Evolutionary conservation across 192 early-diverging fungal species (phyloP), one percentile per base, ranked within the genome.

Genomic region (Diversispora epigaea): DNA sequence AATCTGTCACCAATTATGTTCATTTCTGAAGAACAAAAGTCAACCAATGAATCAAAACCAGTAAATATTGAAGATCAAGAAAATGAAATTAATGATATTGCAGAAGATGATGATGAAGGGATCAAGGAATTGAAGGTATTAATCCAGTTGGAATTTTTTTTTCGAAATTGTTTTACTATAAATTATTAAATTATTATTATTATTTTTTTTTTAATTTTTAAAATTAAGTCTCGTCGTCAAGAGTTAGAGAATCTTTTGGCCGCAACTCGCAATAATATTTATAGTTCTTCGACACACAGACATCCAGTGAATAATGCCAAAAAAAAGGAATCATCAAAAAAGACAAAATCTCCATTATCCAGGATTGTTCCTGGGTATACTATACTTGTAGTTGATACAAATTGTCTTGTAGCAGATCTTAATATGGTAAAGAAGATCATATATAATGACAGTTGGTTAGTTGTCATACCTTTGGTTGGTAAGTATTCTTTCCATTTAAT

Each of bases 381-480:
- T 45, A 77, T 72, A 3, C 64, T 88, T 44, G 81, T 88, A 4
- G 77, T 88, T 43, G 87, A 88, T 72, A 88, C 87, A 19, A 88
- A 88, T 76, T 88, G 85, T 56, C 77, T 88, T 62, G 81, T 88
- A 41, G 83, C 81, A 9, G 82, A 88, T 56, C 72, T 86, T 72
- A 79, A 79, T 5, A 50, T 71, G 21, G 76, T 88, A 6, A 79
- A 80, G 39, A 81, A 80, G 44, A 14, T 88, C 6, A 78, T 88
- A 44, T 21, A 74, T 14, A 77, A 75, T 47, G 79, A 79, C 41
- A 80, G 81, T 68, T 88, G 85, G 85, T 71, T 77, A 6, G 80
- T 88, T 39, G 77, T 88, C 14, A 79, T 88, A 14, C 87, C 87
- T 15, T 66, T 86, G 65, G 85, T 82, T 50, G 83, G 83, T 84